A percentile compares a stretch with the other conserved stretches of the same genome.
Conservation (phyloP, 768 basidiomycete genomes). For the Lactifluus rugatus region DNA sequence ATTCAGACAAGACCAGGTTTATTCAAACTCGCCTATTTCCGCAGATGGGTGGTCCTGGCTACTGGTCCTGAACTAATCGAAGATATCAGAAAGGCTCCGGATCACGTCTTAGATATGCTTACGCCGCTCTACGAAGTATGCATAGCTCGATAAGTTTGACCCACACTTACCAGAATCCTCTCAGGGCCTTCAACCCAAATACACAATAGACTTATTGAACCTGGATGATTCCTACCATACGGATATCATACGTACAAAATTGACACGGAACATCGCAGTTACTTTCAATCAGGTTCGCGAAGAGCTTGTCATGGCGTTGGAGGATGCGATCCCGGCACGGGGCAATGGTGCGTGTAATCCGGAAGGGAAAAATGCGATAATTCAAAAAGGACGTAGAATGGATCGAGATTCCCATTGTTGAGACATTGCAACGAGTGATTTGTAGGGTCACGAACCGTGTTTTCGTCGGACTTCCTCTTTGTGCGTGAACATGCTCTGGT, state of each 20-base stretch:
- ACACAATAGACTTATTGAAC: slow-evolving; percentile 27
- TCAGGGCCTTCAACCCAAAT: slow-evolving; percentile 28
- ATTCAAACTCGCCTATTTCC: slow-evolving; percentile 37
- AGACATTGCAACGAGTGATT: slow-evolving; percentile 23
- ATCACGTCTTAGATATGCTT: slow-evolving; percentile 35
- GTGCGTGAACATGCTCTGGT: slow-evolving; percentile 21
- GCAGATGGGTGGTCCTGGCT: slow-evolving; percentile 39
- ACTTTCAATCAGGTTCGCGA: slow-evolving; percentile 22
- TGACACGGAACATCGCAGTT: slow-evolving; percentile 23
- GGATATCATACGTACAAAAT: slow-evolving; percentile 21
- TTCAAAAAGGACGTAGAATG: slow-evolving; percentile 23
- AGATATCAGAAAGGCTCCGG: slow-evolving; percentile 40
- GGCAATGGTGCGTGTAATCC: slow-evolving; percentile 9
- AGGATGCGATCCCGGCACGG: slow-evolving; percentile 25
- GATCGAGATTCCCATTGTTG: slow-evolving; percentile 19
- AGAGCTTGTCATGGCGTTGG: slow-evolving; percentile 22
- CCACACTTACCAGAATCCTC: not conserved
- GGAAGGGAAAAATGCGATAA: slow-evolving; percentile 8
- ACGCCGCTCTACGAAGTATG: slow-evolving; percentile 34
- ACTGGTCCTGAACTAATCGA: slow-evolving; percentile 37
- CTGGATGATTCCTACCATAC: slow-evolving; percentile 20
- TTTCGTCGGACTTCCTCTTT: slow-evolving; percentile 29
- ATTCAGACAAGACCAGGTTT: slow-evolving; percentile 18
- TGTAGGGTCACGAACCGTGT: slow-evolving; percentile 27
- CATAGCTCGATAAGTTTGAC: not conserved